These are phyloP conservation scores for Fomes fomentarius DNA, from an alignment of 1,284 basidiomycete species.

Conservation along the genomic window DNA sequence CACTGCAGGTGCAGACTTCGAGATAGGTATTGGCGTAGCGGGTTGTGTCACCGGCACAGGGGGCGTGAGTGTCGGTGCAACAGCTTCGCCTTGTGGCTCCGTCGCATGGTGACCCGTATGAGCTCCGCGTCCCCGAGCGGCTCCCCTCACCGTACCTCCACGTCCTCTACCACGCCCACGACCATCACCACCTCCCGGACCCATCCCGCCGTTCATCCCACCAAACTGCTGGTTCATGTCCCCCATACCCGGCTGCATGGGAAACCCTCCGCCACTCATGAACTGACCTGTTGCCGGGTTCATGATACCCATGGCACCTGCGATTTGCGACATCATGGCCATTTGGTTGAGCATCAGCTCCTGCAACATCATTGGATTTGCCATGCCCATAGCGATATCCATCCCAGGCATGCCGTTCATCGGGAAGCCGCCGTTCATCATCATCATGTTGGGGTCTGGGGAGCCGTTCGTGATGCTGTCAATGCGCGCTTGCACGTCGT, in stretches of 20 bases:
- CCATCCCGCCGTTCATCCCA: conserved; percentile 46
- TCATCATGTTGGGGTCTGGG: conserved; percentile 60
- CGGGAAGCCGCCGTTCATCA: conserved; percentile 49
- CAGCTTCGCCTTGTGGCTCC: conserved; percentile 12
- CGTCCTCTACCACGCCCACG: conserved; percentile 45
- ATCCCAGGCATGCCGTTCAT: conserved; percentile 55
- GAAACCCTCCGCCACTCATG: conserved; percentile 50
- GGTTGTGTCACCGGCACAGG: conserved; percentile 14
- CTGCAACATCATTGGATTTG: conserved; percentile 73
- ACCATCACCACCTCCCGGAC: conserved; percentile 29
- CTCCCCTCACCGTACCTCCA: conserved; percentile 22
- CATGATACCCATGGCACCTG: conserved; percentile 72
- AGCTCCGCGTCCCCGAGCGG: conserved; percentile 39
- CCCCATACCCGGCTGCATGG: conserved; percentile 57
- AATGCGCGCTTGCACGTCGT: conserved; percentile 78
- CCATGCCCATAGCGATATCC: conserved; percentile 64
- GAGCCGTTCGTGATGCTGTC: conserved; percentile 69
- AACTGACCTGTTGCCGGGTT: conserved; percentile 57
- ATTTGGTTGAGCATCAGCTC: conserved; percentile 88
- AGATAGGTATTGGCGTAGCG: conserved; percentile 19
- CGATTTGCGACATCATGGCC: conserved; percentile 85
- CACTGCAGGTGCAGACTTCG: conserved; percentile 31
- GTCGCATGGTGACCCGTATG: conserved; percentile 23
- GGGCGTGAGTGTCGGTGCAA: not conserved
- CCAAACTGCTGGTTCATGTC: conserved; percentile 60